These are phyloP conservation scores for Pisolithus albus DNA, from an alignment of 768 basidiomycete species.

Conservation along the genomic window DNA sequence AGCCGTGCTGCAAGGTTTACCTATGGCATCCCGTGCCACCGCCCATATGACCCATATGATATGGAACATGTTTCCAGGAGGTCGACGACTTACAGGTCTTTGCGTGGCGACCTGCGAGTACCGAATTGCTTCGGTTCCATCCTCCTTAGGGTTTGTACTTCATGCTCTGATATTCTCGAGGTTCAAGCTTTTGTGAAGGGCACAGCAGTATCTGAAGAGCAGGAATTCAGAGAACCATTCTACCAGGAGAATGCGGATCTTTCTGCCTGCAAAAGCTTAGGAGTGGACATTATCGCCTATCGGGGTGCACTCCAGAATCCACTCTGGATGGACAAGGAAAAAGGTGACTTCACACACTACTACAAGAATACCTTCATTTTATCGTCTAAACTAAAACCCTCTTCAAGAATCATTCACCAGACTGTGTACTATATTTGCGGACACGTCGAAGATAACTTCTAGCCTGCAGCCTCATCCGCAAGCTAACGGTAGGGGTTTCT, in stretches of 20 bases:
- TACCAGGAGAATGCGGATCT: too few species aligned
- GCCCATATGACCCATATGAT: constrained; percentile 19
- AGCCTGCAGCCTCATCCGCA: neutral
- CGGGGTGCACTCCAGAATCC: constrained; percentile 2
- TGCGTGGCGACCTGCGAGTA: constrained; percentile 25
- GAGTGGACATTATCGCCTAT: neutral
- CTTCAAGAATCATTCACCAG: constrained; percentile 4
- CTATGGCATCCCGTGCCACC: constrained; percentile 30
- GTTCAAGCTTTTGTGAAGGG: constrained; percentile 12
- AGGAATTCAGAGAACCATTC: neutral
- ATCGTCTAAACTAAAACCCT: neutral
- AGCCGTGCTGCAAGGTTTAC: constrained; percentile 36
- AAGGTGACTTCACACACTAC: neutral
- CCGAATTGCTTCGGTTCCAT: constrained; percentile 33
- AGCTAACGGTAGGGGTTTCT: neutral
- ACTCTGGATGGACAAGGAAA: constrained; percentile 5
- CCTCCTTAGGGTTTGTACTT: constrained; percentile 27
- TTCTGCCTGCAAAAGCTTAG: neutral
- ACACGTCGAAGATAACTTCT: constrained; percentile 1
- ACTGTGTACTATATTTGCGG: neutral
- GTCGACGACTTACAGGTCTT: constrained; percentile 10
- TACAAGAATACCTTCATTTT: neutral
- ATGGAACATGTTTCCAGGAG: constrained; percentile 33
- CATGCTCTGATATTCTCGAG: accelerated
- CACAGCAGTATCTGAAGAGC: constrained; percentile 4